phyloP scores from a whole-genome alignment of 2,329 filamentous ascomycete genomes.

The Cytospora piceicola region DNA sequence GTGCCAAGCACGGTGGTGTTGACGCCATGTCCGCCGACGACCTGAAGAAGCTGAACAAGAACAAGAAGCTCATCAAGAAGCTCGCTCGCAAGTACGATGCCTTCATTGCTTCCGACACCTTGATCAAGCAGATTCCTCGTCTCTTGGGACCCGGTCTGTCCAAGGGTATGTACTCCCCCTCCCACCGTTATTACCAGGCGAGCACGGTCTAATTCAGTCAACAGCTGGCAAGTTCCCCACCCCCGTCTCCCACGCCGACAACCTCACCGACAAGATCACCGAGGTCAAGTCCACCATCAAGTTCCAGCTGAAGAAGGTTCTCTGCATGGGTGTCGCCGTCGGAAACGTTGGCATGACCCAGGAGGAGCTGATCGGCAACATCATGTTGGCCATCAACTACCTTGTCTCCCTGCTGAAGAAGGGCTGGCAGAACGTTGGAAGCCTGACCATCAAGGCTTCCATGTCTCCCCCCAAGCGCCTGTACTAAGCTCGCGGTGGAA shows the following conservation, averaged over 20 bases:
- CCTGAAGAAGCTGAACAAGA: constrained; percentile 99
- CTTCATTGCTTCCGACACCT: constrained; percentile 93
- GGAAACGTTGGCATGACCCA: constrained; percentile 97
- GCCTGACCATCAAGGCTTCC: constrained; percentile 99
- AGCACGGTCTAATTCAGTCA: constrained; percentile 1
- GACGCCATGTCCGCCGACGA: constrained; percentile 99
- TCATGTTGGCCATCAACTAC: constrained; percentile 99
- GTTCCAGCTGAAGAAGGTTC: constrained; percentile 99
- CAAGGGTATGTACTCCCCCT: constrained; percentile 71
- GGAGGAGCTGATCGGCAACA: constrained; percentile 96
- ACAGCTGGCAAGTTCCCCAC: constrained; percentile 99
- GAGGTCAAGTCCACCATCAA: constrained; percentile 99
- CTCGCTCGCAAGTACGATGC: constrained; percentile 99
- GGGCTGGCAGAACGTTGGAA: constrained; percentile 99
- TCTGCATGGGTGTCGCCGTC: constrained; percentile 99
- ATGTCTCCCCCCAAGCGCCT: constrained; percentile 99
- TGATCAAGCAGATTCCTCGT: constrained; percentile 99
- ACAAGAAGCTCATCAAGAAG: constrained; percentile 99
- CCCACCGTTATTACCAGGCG: background rate
- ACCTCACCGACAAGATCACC: constrained; percentile 92
- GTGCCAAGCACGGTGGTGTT: constrained; percentile 98
- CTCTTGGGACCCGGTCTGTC: constrained; percentile 97
- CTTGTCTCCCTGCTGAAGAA: constrained; percentile 99
- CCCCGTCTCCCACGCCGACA: constrained; percentile 94
- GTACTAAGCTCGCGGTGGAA: constrained; percentile 66